Evolutionary conservation across 345 rosid genomes (phyloP).

Genomic region (Rubroshorea leprosula): DNA sequence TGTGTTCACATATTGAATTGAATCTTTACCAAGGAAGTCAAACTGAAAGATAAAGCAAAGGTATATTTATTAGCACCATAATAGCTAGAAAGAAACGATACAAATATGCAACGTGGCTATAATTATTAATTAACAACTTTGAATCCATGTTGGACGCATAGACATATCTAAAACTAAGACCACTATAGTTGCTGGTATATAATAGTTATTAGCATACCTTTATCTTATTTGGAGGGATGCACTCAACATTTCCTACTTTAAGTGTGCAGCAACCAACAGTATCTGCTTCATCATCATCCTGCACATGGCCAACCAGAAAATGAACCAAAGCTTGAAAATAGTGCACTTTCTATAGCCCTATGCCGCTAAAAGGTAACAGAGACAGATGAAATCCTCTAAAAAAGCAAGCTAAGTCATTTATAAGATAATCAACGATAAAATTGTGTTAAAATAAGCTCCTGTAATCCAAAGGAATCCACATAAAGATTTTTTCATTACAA

Average conservation of each 20-base stretch:
- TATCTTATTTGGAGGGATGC: constrained; percentile 66
- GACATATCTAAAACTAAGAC: no score
- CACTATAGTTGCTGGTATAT: background rate
- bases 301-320: constrained; percentile 25
- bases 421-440: no score
- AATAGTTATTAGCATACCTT: constrained; percentile 44
- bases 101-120: constrained; percentile 1
- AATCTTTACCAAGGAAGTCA: constrained; percentile 99
- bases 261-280: constrained; percentile 99
- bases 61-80: constrained; percentile 6
- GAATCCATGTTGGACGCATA: background rate
- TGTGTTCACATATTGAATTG: constrained; percentile 88
- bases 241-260: constrained; percentile 88
- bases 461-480: no score
- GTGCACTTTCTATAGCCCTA: background rate
- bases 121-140: background rate
- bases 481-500: no score
- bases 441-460: no score
- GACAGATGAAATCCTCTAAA: background rate
- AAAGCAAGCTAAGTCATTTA: no score
- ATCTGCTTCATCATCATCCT: constrained; percentile 99
- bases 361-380: background rate
- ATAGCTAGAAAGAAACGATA: background rate
- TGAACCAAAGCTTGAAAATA: background rate
- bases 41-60: constrained; percentile 47